These are phyloP conservation scores for Helotiales sp. DNA, from an alignment of 2,329 filamentous ascomycete species.

Conservation along the genomic window DNA sequence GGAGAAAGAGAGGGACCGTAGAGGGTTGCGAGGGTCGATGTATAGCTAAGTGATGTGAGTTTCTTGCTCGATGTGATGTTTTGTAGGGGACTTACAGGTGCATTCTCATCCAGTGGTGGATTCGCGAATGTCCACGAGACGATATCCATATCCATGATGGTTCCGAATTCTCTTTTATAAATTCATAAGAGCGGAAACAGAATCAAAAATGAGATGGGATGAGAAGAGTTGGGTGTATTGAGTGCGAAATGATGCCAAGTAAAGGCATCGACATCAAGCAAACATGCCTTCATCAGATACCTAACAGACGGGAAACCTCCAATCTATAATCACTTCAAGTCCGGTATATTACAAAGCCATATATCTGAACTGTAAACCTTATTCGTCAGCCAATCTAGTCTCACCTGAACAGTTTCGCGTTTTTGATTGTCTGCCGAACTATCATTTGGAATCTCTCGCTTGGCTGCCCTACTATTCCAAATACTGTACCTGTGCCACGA, in stretches of 20 bases:
- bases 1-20: constrained; percentile 32
- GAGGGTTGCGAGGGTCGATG: constrained; percentile 32
- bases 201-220: too few relatives aligned
- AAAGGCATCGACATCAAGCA: neutral
- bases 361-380: neutral
- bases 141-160: constrained; percentile 37
- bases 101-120: constrained; percentile 26
- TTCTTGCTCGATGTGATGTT: neutral
- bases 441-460: constrained; percentile 6
- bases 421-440: neutral
- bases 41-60: constrained; percentile 34
- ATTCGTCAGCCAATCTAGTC: neutral
- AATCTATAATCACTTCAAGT: neutral
- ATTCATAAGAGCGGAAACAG: too few relatives aligned
- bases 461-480: constrained; percentile 1
- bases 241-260: neutral
- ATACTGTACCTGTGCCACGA: neutral
- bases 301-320: neutral
- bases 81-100: constrained; percentile 28
- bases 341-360: neutral
- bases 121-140: constrained; percentile 36
- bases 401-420: neutral
- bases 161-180: neutral
- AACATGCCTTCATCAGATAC: neutral
- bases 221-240: neutral